Percentiles rank a stretch among this genome's conserved stretches.
phyloP scores from a whole-genome alignment of 2,329 filamentous ascomycete species.

The Pestalotiopsis sp. region DNA sequence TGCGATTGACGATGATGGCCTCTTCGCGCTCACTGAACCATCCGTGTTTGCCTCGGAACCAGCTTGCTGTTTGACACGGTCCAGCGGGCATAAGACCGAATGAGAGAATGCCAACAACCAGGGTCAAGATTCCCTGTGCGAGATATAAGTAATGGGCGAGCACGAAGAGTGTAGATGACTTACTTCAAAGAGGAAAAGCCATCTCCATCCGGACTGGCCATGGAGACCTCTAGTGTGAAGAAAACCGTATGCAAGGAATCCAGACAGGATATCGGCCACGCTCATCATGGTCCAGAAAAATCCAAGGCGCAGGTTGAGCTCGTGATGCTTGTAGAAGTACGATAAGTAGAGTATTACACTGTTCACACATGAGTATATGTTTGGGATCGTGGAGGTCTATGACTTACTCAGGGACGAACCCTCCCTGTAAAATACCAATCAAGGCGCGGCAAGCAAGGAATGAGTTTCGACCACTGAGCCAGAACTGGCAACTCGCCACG shows the following conservation, averaged over 20 bases:
- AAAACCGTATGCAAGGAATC: slow-evolving; percentile 35
- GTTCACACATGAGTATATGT: not conserved
- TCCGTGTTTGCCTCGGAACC: slow-evolving; percentile 58
- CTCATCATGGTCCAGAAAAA: slow-evolving; percentile 36
- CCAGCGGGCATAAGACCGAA: slow-evolving; percentile 49
- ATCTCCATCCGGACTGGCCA: slow-evolving; percentile 43
- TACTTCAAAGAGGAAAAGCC: slow-evolving; percentile 58
- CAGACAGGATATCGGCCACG: slow-evolving; percentile 33
- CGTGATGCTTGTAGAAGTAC: slow-evolving; percentile 12
- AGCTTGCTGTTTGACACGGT: slow-evolving; percentile 53
- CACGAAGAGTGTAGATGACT: slow-evolving; percentile 22
- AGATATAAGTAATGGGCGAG: not conserved
- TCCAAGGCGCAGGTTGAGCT: slow-evolving; percentile 29
- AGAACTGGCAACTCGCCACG: slow-evolving; percentile 34
- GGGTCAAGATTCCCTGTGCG: slow-evolving; percentile 28
- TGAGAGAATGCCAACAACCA: slow-evolving; percentile 46
- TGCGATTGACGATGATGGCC: slow-evolving; percentile 61
- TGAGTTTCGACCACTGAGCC: slow-evolving; percentile 27
- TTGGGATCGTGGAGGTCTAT: not conserved
- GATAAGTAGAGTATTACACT: slow-evolving; percentile 32
- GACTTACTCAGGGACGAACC: slow-evolving; percentile 34
- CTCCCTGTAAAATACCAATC: slow-evolving; percentile 35
- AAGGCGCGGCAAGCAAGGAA: slow-evolving; percentile 34
- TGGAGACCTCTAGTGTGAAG: slow-evolving; percentile 39
- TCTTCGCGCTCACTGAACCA: slow-evolving; percentile 67